Base-by-base conservation (phyloP, 352 stramenopile species). In the Globisporangium splendens region DNA sequence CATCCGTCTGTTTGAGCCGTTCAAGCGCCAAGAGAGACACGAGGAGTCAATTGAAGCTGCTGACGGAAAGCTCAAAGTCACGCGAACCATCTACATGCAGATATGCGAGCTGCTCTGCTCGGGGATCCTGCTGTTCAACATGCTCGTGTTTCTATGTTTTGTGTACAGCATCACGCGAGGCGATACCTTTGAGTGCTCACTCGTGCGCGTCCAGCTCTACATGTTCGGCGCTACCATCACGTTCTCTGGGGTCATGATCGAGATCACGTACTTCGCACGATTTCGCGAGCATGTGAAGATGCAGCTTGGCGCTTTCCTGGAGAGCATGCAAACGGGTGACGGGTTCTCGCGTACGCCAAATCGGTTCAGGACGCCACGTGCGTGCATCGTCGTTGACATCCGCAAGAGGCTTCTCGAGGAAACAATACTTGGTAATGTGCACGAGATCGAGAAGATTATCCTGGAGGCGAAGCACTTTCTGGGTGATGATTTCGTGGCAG, bases 231-330 rank as follows among this genome's bases (percentile, higher is more conserved):
- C 78, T 0, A 59, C 86, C n/a, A 46, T 86, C 11, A 75, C 65
- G 24, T 91, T 79, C 57, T 57, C 86, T 24, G 63, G 61, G 35
- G 75, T 79, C n/a, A 83, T 89, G 20, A 56, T 88, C 20, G 75
- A 88, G 58, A 66, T 95, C 46, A 85, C 73, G 46, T 86, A 86
- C 62, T 94, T 93, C 61, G 77, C 82, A n/a, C 85, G 83, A 12
- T 94, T 94, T 67, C 79, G 85, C 33, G 85, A 94, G 62, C 85
- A 94, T 52, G 59, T 94, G 53, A 90, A 88, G 65, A 91, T 92
- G 85, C 83, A 91, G 59, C 69, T 94, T 12, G 85, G 85, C 13
- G 85, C 84, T 1, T 91, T 91, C 65, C 83, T 89, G 51, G 84
- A 93, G 56, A 81, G 74, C 31, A 79, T 89, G 50, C 84, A 93